Evolutionary conservation across 1,284 basidiomycete species (phyloP).

Genomic region (Coriolopsis trogii): DNA sequence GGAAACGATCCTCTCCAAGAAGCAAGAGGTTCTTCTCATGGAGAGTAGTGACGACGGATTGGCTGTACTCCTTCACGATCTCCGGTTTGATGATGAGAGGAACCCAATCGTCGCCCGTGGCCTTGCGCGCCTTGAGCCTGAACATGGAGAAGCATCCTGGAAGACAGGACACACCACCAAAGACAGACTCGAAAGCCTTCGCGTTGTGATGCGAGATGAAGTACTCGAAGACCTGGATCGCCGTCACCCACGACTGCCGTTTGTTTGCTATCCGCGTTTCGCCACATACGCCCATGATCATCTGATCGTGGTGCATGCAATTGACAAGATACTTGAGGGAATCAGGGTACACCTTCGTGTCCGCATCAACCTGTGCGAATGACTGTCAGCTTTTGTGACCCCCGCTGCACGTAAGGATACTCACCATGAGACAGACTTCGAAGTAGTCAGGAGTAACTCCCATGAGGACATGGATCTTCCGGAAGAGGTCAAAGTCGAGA

Average conservation of each 20-base stretch:
- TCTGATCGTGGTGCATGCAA: constrained; percentile 97
- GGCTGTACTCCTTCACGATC: constrained; percentile 97
- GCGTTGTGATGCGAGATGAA: constrained; percentile 99
- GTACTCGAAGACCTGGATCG: constrained; percentile 98
- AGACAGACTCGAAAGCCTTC: constrained; percentile 98
- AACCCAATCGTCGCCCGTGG: constrained; percentile 93
- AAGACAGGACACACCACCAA: constrained; percentile 98
- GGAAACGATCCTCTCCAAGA: constrained; percentile 97
- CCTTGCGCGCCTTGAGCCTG: constrained; percentile 91
- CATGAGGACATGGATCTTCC: constrained; percentile 96
- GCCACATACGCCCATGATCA: constrained; percentile 99
- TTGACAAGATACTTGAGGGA: constrained; percentile 90
- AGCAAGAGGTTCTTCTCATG: constrained; percentile 98
- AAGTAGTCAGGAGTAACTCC: constrained; percentile 99
- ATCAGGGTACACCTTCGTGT: constrained; percentile 90
- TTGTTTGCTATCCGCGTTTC: constrained; percentile 99
- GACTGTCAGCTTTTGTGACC: not conserved
- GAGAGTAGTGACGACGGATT: constrained; percentile 89
- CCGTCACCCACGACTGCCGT: constrained; percentile 95
- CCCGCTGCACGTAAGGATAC: constrained; percentile 30
- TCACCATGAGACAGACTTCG: constrained; percentile 95
- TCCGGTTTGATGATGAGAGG: constrained; percentile 97
- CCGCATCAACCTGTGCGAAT: constrained; percentile 86
- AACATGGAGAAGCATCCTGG: constrained; percentile 99
- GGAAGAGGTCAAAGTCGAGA: constrained; percentile 97